Conservation (phyloP, 768 basidiomycete genomes). For the Lanmaoa rubissima region DNA sequence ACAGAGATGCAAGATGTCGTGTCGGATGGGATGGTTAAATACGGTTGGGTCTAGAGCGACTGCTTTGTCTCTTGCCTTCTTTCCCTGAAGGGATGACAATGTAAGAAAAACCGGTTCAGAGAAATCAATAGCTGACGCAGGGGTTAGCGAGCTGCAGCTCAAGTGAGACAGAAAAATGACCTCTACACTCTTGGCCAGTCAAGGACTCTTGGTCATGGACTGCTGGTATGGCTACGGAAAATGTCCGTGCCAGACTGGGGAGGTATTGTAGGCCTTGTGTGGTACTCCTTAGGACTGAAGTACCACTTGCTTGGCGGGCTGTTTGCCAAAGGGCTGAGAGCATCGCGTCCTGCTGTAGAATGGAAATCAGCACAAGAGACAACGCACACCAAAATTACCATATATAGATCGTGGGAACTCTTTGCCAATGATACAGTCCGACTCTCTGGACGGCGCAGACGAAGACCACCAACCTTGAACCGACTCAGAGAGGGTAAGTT, state of each 20-base stretch:
- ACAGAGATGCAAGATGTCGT: slow-evolving; percentile 91
- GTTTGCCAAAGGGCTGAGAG: slow-evolving; percentile 16
- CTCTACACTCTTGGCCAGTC: slow-evolving; percentile 8
- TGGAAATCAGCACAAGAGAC: not conserved
- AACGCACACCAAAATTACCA: slow-evolving; percentile 10
- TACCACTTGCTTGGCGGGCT: slow-evolving; percentile 12
- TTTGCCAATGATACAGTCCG: not conserved
- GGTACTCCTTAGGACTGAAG: not conserved
- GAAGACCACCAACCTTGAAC: slow-evolving; percentile 26
- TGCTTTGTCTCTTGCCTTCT: slow-evolving; percentile 42
- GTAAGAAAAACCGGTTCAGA: slow-evolving; percentile 54
- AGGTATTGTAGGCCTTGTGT: not conserved
- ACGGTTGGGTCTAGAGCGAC: slow-evolving; percentile 76
- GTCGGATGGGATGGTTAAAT: slow-evolving; percentile 85
- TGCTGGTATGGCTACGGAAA: slow-evolving; percentile 9
- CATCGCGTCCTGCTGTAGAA: slow-evolving; percentile 10
- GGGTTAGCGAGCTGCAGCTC: slow-evolving; percentile 6
- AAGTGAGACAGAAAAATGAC: slow-evolving; percentile 12
- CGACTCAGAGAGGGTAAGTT: slow-evolving; percentile 41
- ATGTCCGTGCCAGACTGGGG: slow-evolving; percentile 7
- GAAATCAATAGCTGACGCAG: slow-evolving; percentile 36
- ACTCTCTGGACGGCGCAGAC: not conserved
- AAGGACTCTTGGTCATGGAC: not conserved
- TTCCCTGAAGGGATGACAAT: slow-evolving; percentile 54
- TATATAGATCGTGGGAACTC: slow-evolving; percentile 28